Percentiles rank a stretch among this genome's conserved stretches.
Evolutionary conservation across 2,329 filamentous ascomycete species (phyloP).

Genomic region (Xylaria sp.): DNA sequence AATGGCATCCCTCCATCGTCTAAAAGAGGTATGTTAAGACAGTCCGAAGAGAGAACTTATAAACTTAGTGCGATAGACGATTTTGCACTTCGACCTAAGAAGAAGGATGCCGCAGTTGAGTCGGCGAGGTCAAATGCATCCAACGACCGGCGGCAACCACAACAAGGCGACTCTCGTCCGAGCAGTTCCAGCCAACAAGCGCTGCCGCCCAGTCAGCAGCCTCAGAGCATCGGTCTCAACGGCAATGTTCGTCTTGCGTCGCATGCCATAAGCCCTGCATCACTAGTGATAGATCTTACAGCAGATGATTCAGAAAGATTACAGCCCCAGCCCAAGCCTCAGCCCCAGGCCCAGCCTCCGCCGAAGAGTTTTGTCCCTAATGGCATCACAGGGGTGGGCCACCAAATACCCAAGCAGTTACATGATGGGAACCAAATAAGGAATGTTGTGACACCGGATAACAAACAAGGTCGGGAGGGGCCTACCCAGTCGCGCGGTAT

Average conservation of each 20-base stretch:
- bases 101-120: constrained; percentile 25
- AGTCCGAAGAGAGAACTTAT: constrained; percentile 23
- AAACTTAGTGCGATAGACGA: constrained; percentile 32
- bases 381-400: not conserved
- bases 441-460: not conserved
- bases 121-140: constrained; percentile 15
- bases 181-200: constrained; percentile 13
- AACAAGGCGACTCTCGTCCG: constrained; percentile 13
- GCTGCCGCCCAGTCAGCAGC: not conserved
- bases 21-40: constrained; percentile 23
- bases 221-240: constrained; percentile 9
- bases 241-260: not conserved
- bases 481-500: not conserved
- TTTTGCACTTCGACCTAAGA: constrained; percentile 37
- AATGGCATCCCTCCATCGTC: constrained; percentile 21
- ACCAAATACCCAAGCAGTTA: constrained; percentile 2
- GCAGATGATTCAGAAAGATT: constrained; percentile 21
- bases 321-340: constrained; percentile 4
- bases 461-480: not conserved
- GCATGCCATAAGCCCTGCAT: too few species aligned
- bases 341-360: not conserved
- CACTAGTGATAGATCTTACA: constrained; percentile 34
- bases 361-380: not conserved
- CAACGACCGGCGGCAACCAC: constrained; percentile 18
- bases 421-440: not conserved